These are phyloP conservation scores for Nitzschia sp. DNA, from an alignment of 108 stramenopile genomes.

Conservation along the genomic window DNA sequence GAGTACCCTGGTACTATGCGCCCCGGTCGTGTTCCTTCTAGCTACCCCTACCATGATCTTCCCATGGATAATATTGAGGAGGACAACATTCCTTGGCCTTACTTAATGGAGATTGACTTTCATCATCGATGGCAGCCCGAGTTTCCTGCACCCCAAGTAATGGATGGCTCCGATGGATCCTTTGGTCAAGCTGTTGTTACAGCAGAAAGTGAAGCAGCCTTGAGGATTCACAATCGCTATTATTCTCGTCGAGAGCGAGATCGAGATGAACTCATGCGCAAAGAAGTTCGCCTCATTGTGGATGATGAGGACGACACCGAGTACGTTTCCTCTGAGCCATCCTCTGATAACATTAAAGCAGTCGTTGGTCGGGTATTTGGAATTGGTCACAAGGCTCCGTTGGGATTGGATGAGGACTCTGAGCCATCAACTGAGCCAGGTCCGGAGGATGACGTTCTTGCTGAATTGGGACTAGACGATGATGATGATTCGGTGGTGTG, in stretches of 20 bases:
- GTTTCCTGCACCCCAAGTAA: conserved; percentile 67
- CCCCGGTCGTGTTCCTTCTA: conserved; percentile 80
- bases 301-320: conserved; percentile 42
- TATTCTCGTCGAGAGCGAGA: conserved; percentile 70
- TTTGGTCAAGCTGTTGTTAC: conserved; percentile 73
- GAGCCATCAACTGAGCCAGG: too few relatives aligned
- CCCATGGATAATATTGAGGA: conserved; percentile 75
- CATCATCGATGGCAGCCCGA: conserved; percentile 86
- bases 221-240: conserved; percentile 71
- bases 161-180: conserved; percentile 84
- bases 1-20: conserved; percentile 93
- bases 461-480: conserved; percentile 39
- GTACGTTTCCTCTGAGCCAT: background rate
- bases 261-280: conserved; percentile 58
- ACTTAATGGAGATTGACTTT: conserved; percentile 90
- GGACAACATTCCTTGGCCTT: conserved; percentile 89
- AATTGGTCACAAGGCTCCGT: background rate
- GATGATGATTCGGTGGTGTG: conserved; percentile 41
- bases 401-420: too few relatives aligned
- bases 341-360: background rate
- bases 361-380: background rate
- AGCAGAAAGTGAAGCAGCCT: conserved; percentile 81
- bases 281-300: conserved; percentile 66
- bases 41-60: conserved; percentile 83
- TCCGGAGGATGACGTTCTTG: too few relatives aligned